Percentiles rank a stretch among this genome's conserved stretches.
phyloP scores from a whole-genome alignment of 2,329 filamentous ascomycete genomes.

The Calonectria naviculata region DNA sequence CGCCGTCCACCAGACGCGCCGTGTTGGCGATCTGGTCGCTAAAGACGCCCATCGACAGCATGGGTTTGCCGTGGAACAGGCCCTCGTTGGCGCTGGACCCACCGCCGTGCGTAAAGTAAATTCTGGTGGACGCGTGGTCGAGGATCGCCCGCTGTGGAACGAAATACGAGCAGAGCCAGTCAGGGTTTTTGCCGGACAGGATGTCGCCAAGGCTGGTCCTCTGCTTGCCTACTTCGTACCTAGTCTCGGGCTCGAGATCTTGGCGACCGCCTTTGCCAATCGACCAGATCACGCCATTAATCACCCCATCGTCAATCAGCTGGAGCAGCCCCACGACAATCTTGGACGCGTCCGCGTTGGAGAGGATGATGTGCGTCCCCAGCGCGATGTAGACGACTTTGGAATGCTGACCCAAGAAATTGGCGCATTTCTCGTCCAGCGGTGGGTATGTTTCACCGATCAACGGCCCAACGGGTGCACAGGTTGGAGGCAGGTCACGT shows the following conservation, averaged over 20 bases:
- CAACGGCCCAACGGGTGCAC: slow-evolving; percentile 53
- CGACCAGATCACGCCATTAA: slow-evolving; percentile 55
- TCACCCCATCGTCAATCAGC: slow-evolving; percentile 36
- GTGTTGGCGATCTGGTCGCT: slow-evolving; percentile 55
- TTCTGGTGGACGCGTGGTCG: slow-evolving; percentile 43
- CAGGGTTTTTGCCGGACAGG: slow-evolving; percentile 41
- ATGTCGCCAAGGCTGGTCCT: slow-evolving; percentile 30
- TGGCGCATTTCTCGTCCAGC: slow-evolving; percentile 37
- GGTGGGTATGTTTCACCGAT: slow-evolving; percentile 47
- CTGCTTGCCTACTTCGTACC: slow-evolving; percentile 14
- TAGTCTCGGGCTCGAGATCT: slow-evolving; percentile 15
- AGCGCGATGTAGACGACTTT: slow-evolving; percentile 53
- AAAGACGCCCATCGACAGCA: slow-evolving; percentile 51
- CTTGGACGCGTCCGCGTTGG: slow-evolving; percentile 41
- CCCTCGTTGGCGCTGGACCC: slow-evolving; percentile 54
- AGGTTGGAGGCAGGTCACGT: slow-evolving; percentile 52
- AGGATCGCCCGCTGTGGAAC: slow-evolving; percentile 55
- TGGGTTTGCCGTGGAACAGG: slow-evolving; percentile 50
- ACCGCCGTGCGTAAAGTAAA: slow-evolving; percentile 56
- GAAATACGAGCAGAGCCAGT: slow-evolving; percentile 48
- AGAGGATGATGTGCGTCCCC: slow-evolving; percentile 53
- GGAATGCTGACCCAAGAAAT: slow-evolving; percentile 46
- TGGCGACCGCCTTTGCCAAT: slow-evolving; percentile 15
- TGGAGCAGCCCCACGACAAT: slow-evolving; percentile 46
- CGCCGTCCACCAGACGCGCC: slow-evolving; percentile 46